Conservation (phyloP, 83 land plant species). For the Thuja plicata region DNA sequence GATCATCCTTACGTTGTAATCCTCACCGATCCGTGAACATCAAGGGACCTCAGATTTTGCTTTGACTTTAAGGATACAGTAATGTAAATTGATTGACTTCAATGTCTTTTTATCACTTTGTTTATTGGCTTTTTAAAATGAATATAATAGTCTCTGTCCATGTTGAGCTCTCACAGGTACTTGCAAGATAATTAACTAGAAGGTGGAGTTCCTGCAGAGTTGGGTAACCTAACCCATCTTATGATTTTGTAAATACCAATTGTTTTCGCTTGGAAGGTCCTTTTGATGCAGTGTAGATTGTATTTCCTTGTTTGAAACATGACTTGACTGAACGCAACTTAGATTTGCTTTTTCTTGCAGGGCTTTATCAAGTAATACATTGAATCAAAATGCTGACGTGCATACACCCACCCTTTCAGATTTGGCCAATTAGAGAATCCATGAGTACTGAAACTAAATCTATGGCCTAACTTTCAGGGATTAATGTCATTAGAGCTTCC, state of each 20-base stretch:
- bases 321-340: background rate
- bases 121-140: no score
- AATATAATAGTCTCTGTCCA: background rate
- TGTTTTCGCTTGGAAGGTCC: background rate
- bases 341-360: conserved; percentile 31
- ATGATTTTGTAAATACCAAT: conserved; percentile 49
- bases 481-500: background rate
- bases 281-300: background rate
- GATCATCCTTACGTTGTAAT: no score
- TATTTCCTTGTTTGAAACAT: background rate
- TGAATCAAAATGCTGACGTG: conserved; percentile 90
- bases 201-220: conserved; percentile 68
- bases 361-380: conserved; percentile 75
- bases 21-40: no score
- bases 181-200: conserved; percentile 68
- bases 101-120: no score
- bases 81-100: no score
- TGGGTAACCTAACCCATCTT: conserved; percentile 66
- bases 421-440: background rate
- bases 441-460: background rate
- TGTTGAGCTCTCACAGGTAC: conserved; percentile 34
- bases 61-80: no score
- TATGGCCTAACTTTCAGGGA: background rate
- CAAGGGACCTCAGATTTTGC: no score
- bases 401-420: background rate